Conservation (phyloP, 495 filamentous ascomycete genomes). For the Thozetella sp. region DNA sequence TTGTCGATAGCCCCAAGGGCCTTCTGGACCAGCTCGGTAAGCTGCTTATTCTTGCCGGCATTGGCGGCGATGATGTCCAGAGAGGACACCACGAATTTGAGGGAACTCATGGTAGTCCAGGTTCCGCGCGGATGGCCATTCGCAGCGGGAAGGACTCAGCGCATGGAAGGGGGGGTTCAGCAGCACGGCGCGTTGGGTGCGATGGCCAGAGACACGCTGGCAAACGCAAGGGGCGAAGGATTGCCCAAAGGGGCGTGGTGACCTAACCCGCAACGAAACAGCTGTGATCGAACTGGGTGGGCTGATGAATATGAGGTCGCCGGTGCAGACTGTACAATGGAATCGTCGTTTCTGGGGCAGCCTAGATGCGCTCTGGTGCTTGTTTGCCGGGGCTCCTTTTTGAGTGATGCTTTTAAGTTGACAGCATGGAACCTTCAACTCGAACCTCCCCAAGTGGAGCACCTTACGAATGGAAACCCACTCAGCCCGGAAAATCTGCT, state of each 20-base stretch:
- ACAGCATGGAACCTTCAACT: conserved; percentile 3
- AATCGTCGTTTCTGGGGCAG: neutral
- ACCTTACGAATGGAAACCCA: neutral
- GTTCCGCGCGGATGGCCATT: conserved; percentile 38
- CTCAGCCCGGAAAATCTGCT: neutral
- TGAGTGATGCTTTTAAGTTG: neutral
- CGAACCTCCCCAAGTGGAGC: neutral
- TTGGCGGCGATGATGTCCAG: conserved; percentile 89
- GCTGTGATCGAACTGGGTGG: no score
- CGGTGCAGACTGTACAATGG: neutral
- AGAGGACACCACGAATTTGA: conserved; percentile 91
- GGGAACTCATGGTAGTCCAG: conserved; percentile 76
- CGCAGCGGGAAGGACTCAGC: conserved; percentile 24
- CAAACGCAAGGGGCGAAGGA: no score
- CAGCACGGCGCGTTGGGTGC: neutral
- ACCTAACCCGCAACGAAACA: no score
- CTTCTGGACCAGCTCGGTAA: conserved; percentile 76
- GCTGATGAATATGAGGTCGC: no score
- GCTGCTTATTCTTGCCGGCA: conserved; percentile 75
- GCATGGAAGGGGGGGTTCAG: conserved; percentile 18
- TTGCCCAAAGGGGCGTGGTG: no score
- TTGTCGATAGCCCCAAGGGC: conserved; percentile 83
- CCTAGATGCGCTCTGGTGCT: neutral
- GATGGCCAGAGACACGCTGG: no score
- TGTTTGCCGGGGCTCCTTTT: neutral